Conservation (phyloP, 805 yeast genomes). For the Candida silvicultrix region DNA sequence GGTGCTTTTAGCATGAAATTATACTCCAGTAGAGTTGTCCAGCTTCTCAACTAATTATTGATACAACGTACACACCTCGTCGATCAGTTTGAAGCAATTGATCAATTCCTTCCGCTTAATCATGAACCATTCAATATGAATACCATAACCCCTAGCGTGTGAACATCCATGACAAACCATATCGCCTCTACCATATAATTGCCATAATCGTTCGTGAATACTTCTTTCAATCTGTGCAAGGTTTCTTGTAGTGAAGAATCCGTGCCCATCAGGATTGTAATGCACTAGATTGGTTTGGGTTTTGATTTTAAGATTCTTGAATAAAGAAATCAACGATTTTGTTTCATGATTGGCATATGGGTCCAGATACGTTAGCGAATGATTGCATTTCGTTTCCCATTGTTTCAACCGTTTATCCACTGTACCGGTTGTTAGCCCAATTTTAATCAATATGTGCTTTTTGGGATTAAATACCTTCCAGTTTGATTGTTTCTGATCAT, state of each 20-base stretch:
- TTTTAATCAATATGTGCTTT: constrained; percentile 15
- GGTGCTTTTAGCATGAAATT: too few species aligned
- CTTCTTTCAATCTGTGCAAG: constrained; percentile 13
- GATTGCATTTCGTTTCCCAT: constrained; percentile 22
- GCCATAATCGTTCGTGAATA: constrained; percentile 12
- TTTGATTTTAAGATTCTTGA: not conserved
- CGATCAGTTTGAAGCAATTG: constrained; percentile 11
- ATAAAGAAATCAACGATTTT: not conserved
- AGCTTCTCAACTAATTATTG: too few species aligned
- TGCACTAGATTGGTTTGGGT: constrained; percentile 2
- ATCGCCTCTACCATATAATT: constrained; percentile 17
- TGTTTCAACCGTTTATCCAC: constrained; percentile 15
- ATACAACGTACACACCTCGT: constrained; percentile 2
- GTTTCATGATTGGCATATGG: constrained; percentile 6
- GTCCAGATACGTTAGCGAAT: constrained; percentile 9
- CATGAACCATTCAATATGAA: constrained; percentile 22
- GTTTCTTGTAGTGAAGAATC: constrained; percentile 9
- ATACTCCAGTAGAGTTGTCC: too few species aligned
- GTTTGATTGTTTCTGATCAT: not conserved
- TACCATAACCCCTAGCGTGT: constrained; percentile 6
- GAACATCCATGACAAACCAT: constrained; percentile 19
- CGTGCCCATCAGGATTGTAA: constrained; percentile 7
- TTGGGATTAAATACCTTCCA: constrained; percentile 16
- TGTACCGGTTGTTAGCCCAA: constrained; percentile 18
- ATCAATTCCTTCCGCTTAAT: constrained; percentile 11